These are phyloP conservation scores for Candida adriatica DNA, from an alignment of 805 yeast species.

Conservation along the genomic window DNA sequence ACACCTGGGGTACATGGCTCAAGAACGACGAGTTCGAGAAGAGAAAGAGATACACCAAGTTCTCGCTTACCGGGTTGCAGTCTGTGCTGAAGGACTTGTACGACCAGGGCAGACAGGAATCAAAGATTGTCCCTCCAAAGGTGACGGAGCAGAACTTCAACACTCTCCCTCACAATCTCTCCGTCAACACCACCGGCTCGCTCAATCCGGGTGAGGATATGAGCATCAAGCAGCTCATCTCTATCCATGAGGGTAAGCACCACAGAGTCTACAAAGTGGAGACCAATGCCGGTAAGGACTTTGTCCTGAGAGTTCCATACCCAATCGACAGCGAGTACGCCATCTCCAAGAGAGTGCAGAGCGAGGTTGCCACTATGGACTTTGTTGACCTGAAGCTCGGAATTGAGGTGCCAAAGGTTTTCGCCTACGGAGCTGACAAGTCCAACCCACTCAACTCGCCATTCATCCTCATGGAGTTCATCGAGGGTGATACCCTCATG, in stretches of 20 bases:
- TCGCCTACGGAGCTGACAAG: conserved; percentile 53
- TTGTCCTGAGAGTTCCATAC: conserved; percentile 83
- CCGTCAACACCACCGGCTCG: conserved; percentile 36
- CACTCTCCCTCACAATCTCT: conserved; percentile 43
- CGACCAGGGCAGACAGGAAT: conserved; percentile 29
- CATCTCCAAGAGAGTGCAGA: conserved; percentile 61
- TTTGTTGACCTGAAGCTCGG: conserved; percentile 61
- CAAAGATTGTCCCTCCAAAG: conserved; percentile 27
- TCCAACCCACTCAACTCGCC: conserved; percentile 66
- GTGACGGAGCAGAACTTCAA: conserved; percentile 33
- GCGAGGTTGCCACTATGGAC: conserved; percentile 93
- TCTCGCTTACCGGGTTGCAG: conserved; percentile 73
- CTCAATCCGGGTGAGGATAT: conserved; percentile 37
- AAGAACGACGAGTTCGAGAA: conserved; percentile 70
- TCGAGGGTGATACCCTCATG: conserved; percentile 81
- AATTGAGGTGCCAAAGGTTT: conserved; percentile 65
- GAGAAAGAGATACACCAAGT: conserved; percentile 68
- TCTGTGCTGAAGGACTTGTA: conserved; percentile 41
- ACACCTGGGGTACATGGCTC: conserved; percentile 95
- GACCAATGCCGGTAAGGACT: conserved; percentile 51
- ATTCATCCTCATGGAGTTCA: conserved; percentile 72
- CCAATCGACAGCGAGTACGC: conserved; percentile 59
- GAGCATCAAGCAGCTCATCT: conserved; percentile 62
- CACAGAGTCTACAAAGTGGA: conserved; percentile 77
- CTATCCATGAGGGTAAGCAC: conserved; percentile 91